Percentiles rank a stretch among this genome's conserved stretches.
These are phyloP conservation scores for Postia placenta DNA, from an alignment of 768 basidiomycete genomes.

Conservation along the genomic window DNA sequence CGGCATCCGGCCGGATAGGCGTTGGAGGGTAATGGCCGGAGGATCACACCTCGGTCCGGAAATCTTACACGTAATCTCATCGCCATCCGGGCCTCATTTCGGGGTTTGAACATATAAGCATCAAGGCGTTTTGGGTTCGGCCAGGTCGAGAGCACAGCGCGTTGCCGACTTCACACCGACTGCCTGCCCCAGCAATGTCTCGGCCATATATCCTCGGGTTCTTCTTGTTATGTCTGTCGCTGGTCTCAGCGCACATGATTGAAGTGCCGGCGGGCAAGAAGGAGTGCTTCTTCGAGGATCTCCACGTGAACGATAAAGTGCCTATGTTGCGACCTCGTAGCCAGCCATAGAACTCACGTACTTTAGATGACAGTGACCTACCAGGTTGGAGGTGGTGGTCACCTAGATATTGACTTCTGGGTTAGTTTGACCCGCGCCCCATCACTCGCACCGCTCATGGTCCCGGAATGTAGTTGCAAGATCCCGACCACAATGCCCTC, in stretches of 20 bases:
- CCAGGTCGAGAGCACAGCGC: no score
- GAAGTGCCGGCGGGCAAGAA: conserved; percentile 74
- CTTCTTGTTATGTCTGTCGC: conserved; percentile 34
- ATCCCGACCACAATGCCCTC: conserved; percentile 62
- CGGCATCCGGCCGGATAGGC: no score
- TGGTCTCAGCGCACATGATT: conserved; percentile 61
- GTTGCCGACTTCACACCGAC: no score
- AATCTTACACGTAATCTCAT: no score
- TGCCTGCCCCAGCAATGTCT: conserved; percentile 27
- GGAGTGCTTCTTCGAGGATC: conserved; percentile 95
- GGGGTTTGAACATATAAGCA: no score
- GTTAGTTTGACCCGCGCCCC: conserved; percentile 35
- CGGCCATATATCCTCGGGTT: conserved; percentile 33
- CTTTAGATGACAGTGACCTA: conserved; percentile 97
- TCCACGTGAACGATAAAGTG: conserved; percentile 87
- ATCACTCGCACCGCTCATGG: no score
- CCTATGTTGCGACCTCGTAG: conserved; percentile 1
- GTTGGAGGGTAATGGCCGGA: no score
- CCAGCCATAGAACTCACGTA: not conserved
- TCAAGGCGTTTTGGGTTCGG: no score
- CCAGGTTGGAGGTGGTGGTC: conserved; percentile 96
- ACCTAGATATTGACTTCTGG: conserved; percentile 97
- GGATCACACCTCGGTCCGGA: no score
- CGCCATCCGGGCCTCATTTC: no score
- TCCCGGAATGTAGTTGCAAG: conserved; percentile 76